phyloP scores from a whole-genome alignment of 805 yeast genomes.

The Saccharomycopsis sp. region DNA sequence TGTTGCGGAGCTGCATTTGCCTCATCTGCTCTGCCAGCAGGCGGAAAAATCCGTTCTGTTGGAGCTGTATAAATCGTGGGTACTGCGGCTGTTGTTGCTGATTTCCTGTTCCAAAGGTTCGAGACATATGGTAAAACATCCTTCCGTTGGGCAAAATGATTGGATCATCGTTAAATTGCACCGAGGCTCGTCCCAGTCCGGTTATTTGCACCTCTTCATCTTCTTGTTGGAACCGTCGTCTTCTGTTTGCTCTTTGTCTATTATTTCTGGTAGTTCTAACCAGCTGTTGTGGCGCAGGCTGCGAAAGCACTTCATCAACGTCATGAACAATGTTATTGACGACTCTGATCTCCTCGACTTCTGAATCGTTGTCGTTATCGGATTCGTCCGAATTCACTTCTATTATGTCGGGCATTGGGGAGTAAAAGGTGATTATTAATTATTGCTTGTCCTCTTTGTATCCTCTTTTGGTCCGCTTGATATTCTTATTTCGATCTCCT shows the following conservation, averaged over 20 bases:
- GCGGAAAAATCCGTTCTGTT: not conserved
- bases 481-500: too few species aligned
- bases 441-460: too few species aligned
- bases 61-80: not conserved
- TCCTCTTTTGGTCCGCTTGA: too few species aligned
- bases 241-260: too few species aligned
- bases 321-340: not conserved
- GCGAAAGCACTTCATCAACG: not conserved
- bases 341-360: not conserved
- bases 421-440: too few species aligned
- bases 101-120: too few species aligned
- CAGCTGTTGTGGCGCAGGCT: too few species aligned
- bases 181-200: slow-evolving; percentile 15
- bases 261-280: too few species aligned
- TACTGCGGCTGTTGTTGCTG: not conserved
- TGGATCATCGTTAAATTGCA: slow-evolving; percentile 12
- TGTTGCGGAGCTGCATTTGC: too few species aligned
- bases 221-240: not conserved
- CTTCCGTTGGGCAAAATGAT: slow-evolving; percentile 13
- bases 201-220: slow-evolving; percentile 19
- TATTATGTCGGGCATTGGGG: not conserved
- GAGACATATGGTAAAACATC: not conserved
- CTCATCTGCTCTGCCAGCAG: not conserved
- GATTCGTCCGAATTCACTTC: not conserved
- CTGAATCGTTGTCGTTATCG: not conserved